A percentile compares a stretch with the other conserved stretches of the same genome.
These are phyloP conservation scores for Lithospermum erythrorhizon DNA, from an alignment of 257 asterid genomes.

Conservation along the genomic window DNA sequence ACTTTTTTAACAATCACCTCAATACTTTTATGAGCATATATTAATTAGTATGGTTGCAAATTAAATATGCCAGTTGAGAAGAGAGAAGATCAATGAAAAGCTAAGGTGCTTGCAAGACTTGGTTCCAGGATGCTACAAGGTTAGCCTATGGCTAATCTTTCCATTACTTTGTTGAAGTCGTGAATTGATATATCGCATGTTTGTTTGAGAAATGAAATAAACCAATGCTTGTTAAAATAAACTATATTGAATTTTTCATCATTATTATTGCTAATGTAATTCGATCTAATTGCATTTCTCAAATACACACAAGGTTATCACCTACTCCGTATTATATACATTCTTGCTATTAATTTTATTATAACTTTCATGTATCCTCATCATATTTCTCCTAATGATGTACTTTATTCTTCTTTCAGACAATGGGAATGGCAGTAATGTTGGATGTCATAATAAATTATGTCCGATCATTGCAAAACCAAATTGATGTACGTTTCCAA, in stretches of 20 bases:
- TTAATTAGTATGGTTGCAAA: not conserved
- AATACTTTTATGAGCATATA: not conserved
- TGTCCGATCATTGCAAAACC: constrained; percentile 84
- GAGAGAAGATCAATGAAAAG: constrained; percentile 89
- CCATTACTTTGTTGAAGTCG: not conserved
- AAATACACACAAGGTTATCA: not conserved
- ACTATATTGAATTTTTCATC: too few species aligned
- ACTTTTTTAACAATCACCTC: not conserved
- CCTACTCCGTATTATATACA: too few species aligned
- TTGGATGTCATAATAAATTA: constrained; percentile 82
- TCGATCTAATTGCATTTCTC: not conserved
- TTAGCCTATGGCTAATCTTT: constrained; percentile 5
- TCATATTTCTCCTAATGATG: too few species aligned
- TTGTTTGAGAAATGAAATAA: too few species aligned
- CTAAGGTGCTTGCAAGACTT: constrained; percentile 82
- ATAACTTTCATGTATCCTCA: not conserved
- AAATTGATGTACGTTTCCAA: constrained; percentile 59
- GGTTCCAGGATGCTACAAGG: constrained; percentile 97
- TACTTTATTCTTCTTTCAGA: constrained; percentile 14
- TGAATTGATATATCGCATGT: not conserved
- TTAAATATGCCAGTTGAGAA: constrained; percentile 36
- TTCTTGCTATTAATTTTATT: not conserved
- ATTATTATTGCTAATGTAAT: too few species aligned
- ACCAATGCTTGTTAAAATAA: too few species aligned
- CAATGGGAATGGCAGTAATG: constrained; percentile 99